A percentile compares a stretch with the other conserved stretches of the same genome.
Evolutionary conservation across 805 yeast species (phyloP).

Genomic region (Millerago galiae): DNA sequence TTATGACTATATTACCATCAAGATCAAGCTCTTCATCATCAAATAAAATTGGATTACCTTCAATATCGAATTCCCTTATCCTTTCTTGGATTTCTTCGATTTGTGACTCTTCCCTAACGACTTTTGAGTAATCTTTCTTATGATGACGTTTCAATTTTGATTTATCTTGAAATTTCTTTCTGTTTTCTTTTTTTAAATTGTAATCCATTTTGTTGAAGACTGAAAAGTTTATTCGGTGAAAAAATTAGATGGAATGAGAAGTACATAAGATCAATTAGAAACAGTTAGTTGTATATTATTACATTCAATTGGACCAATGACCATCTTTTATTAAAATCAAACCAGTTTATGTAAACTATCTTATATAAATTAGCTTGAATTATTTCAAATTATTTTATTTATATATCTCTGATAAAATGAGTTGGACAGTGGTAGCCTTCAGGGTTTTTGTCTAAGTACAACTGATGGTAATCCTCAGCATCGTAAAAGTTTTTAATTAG

Average conservation of each 20-base stretch:
- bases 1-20: conserved; percentile 6
- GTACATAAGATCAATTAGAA: too few relatives aligned
- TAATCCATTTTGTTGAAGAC: conserved; percentile 16
- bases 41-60: conserved; percentile 12
- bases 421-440: conserved; percentile 87
- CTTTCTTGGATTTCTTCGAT: conserved; percentile 15
- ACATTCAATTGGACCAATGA: too few relatives aligned
- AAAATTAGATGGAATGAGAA: background rate
- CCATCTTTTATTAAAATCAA: background rate
- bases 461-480: conserved; percentile 94
- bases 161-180: conserved; percentile 37
- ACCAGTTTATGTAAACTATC: too few relatives aligned
- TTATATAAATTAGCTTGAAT: too few relatives aligned
- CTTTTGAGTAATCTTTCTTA: conserved; percentile 31
- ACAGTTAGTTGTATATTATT: too few relatives aligned
- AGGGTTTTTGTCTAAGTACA: conserved; percentile 74
- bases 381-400: too few relatives aligned
- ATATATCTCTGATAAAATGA: conserved; percentile 62
- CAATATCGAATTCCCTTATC: conserved; percentile 10
- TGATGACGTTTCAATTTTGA: conserved; percentile 32
- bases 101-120: conserved; percentile 17
- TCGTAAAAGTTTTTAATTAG: conserved; percentile 71
- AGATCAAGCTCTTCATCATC: conserved; percentile 13
- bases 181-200: conserved; percentile 31
- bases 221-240: background rate